Evolutionary conservation across 225 moss, liverwort and hornwort species (phyloP).

Genomic region (Straminergon stramineum): DNA sequence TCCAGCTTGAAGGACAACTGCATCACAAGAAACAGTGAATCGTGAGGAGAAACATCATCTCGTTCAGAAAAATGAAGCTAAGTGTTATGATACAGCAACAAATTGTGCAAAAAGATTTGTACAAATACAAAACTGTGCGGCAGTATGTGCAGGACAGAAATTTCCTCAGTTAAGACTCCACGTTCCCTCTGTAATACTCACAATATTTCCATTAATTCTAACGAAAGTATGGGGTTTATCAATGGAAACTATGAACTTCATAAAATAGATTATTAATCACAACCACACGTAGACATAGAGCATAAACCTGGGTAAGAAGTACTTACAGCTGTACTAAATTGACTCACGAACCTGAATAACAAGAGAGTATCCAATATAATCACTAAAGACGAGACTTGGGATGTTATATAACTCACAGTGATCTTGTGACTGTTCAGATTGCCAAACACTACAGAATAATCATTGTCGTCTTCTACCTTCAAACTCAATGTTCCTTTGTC

Average conservation of each 20-base stretch:
- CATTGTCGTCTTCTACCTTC: constrained; percentile 30
- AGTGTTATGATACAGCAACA: background rate
- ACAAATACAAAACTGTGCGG: background rate
- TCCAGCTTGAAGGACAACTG: constrained; percentile 28
- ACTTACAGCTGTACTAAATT: background rate
- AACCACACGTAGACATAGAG: background rate
- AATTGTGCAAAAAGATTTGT: background rate
- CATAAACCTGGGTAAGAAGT: background rate
- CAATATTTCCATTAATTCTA: background rate
- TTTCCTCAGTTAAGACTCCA: background rate
- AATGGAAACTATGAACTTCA: background rate
- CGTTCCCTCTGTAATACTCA: background rate
- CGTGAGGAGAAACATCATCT: background rate
- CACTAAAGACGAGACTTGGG: background rate
- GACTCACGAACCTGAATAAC: background rate
- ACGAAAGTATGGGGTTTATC: no score
- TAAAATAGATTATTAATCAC: background rate
- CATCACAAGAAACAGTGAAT: constrained; percentile 2
- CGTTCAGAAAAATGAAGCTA: background rate
- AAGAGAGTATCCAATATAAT: background rate
- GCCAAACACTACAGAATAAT: constrained; percentile 40
- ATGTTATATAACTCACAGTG: constrained; percentile 2
- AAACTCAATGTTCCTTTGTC: constrained; percentile 29
- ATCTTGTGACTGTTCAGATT: constrained; percentile 34
- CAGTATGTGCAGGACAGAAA: background rate